Evolutionary conservation across 2,329 filamentous ascomycete genomes (phyloP).

Genomic region (Fusarium sp.): DNA sequence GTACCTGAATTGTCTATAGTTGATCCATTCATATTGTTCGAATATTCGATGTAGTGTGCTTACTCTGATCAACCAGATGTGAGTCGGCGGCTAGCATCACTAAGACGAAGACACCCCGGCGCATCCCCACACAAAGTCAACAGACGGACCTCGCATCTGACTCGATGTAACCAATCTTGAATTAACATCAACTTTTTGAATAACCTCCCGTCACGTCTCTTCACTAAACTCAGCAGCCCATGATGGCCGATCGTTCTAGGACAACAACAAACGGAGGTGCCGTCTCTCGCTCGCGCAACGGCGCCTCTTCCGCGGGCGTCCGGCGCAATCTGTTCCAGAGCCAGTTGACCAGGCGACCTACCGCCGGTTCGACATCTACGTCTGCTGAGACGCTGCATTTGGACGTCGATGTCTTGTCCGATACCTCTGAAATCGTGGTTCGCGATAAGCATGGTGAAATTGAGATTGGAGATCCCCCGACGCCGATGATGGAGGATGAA

Average conservation of each 20-base stretch:
- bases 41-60: background rate
- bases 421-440: slow-evolving; percentile 72
- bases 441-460: slow-evolving; percentile 75
- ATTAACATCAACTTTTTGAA: slow-evolving; percentile 23
- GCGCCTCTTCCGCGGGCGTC: slow-evolving; percentile 44
- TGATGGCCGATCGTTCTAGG: slow-evolving; percentile 49
- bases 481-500: slow-evolving; percentile 67
- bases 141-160: slow-evolving; percentile 29
- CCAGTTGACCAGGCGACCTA: slow-evolving; percentile 71
- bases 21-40: background rate
- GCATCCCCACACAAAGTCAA: slow-evolving; percentile 49
- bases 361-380: slow-evolving; percentile 57
- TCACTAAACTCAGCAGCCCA: background rate
- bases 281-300: slow-evolving; percentile 38
- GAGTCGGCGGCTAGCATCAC: slow-evolving; percentile 25
- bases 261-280: slow-evolving; percentile 38
- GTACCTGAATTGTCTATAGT: background rate
- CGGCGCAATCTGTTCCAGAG: slow-evolving; percentile 71
- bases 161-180: slow-evolving; percentile 10
- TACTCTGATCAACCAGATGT: slow-evolving; percentile 1
- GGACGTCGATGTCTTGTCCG: slow-evolving; percentile 63
- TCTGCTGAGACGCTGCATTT: slow-evolving; percentile 65
- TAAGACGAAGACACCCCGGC: slow-evolving; percentile 30
- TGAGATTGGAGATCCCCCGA: slow-evolving; percentile 71
- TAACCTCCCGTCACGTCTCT: slow-evolving; percentile 1